Evolutionary conservation across 1,284 basidiomycete species (phyloP).

Genomic region (Ganoderma leucocontextum): DNA sequence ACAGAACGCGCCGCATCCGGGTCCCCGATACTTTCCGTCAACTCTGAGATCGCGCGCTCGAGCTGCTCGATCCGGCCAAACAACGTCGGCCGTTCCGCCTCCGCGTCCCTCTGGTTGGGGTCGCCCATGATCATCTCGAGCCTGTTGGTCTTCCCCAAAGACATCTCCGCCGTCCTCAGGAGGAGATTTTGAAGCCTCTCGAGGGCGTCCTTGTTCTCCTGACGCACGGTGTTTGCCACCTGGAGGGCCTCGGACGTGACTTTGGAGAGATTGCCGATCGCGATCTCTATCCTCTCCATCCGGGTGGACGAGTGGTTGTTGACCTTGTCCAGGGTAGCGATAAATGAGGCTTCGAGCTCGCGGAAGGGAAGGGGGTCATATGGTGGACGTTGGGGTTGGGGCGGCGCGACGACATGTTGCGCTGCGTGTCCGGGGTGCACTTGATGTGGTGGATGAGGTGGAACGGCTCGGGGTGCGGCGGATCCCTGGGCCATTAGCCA

Average conservation of each 20-base stretch:
- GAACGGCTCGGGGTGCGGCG: background rate
- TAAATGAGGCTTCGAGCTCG: constrained; percentile 15
- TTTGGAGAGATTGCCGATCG: constrained; percentile 17
- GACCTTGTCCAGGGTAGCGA: constrained; percentile 3
- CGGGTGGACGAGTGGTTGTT: constrained; percentile 12
- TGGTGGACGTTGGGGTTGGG: background rate
- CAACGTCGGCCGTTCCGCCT: constrained; percentile 3
- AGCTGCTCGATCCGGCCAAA: constrained; percentile 23
- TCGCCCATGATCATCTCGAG: constrained; percentile 19
- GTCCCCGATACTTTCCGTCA: constrained; percentile 27
- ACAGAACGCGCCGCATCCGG: constrained; percentile 27
- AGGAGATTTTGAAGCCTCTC: constrained; percentile 14
- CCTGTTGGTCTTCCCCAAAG: constrained; percentile 12
- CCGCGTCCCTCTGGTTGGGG: constrained; percentile 2
- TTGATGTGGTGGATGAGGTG: background rate
- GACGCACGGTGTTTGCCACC: constrained; percentile 7
- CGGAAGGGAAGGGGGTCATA: constrained; percentile 6
- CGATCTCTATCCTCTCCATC: constrained; percentile 22
- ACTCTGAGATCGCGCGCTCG: constrained; percentile 25
- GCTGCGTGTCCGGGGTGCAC: background rate
- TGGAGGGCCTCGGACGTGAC: constrained; percentile 17
- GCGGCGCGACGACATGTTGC: background rate
- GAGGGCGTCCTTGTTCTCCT: constrained; percentile 22
- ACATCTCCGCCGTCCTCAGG: constrained; percentile 9
- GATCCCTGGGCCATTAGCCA: background rate